Percentiles rank a stretch among this genome's conserved stretches.
Conservation (phyloP, 192 early-diverging fungal genomes). For the Geranomyces michiganensis region DNA sequence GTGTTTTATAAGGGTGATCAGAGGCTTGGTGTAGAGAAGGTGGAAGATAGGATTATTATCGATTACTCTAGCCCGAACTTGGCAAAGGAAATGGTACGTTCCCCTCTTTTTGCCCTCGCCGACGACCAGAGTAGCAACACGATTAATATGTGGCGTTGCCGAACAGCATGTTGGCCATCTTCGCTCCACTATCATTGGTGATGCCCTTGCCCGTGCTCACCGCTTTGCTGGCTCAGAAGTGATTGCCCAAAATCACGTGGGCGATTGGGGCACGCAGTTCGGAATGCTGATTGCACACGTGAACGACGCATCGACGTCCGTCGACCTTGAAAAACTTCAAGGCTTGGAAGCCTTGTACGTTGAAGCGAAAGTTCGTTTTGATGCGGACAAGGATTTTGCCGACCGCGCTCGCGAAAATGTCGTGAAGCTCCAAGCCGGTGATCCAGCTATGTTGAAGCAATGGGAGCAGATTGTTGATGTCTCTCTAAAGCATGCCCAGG, state of each 20-base stretch:
- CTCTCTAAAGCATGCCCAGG: slow-evolving; percentile 23
- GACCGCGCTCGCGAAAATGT: slow-evolving; percentile 29
- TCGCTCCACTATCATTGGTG: slow-evolving; percentile 96
- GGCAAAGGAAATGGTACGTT: slow-evolving; percentile 72
- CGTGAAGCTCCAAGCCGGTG: slow-evolving; percentile 30
- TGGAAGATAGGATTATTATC: slow-evolving; percentile 60
- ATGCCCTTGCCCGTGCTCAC: slow-evolving; percentile 83
- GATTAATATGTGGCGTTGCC: background rate
- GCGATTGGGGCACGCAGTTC: slow-evolving; percentile 99
- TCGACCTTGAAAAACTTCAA: slow-evolving; percentile 37
- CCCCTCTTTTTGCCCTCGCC: too few relatives aligned
- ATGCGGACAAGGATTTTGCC: slow-evolving; percentile 18
- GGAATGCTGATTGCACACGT: slow-evolving; percentile 56
- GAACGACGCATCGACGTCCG: slow-evolving; percentile 3
- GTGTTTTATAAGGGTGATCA: slow-evolving; percentile 13
- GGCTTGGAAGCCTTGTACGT: slow-evolving; percentile 52
- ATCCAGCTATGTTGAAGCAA: slow-evolving; percentile 18
- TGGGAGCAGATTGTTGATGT: slow-evolving; percentile 36
- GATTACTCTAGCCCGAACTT: slow-evolving; percentile 98
- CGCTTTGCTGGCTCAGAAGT: slow-evolving; percentile 87
- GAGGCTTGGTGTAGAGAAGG: slow-evolving; percentile 61
- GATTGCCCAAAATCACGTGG: slow-evolving; percentile 95
- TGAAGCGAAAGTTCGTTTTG: slow-evolving; percentile 30
- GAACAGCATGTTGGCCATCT: slow-evolving; percentile 96
- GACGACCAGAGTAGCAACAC: too few relatives aligned